phyloP scores from a whole-genome alignment of 1,284 basidiomycete genomes.

The Ustilago shanxiensis region DNA sequence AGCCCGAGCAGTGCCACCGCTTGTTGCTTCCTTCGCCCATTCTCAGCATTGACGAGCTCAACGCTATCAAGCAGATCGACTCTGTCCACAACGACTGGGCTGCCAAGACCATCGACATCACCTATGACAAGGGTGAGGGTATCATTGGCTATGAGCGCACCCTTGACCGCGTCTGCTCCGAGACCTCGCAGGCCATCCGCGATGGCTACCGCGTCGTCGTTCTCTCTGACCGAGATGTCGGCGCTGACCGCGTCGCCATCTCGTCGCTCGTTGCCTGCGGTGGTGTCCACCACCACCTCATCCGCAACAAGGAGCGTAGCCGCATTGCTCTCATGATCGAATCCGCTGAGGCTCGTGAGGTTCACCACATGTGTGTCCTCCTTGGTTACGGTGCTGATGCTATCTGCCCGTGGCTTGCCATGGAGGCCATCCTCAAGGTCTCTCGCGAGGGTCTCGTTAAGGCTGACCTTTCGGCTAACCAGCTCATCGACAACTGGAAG shows the following conservation, averaged over 20 bases:
- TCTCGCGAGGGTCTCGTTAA: constrained; percentile 66
- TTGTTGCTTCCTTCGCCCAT: constrained; percentile 62
- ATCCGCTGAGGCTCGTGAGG: constrained; percentile 67
- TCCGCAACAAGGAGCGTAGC: constrained; percentile 68
- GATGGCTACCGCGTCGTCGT: constrained; percentile 62
- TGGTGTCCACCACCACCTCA: constrained; percentile 68
- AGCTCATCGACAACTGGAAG: constrained; percentile 64
- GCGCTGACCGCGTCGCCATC: constrained; percentile 63
- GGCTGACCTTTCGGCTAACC: constrained; percentile 54
- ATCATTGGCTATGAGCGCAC: constrained; percentile 63
- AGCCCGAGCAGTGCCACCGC: constrained; percentile 65
- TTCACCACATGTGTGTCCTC: constrained; percentile 68
- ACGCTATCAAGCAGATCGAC: constrained; percentile 63
- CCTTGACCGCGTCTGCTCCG: constrained; percentile 65
- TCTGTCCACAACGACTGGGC: constrained; percentile 60
- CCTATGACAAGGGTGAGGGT: constrained; percentile 64
- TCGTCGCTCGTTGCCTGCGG: constrained; percentile 65
- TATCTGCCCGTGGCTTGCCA: constrained; percentile 67
- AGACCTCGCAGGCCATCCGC: constrained; percentile 64
- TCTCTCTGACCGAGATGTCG: constrained; percentile 65
- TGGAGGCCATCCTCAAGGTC: constrained; percentile 68
- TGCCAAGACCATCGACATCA: constrained; percentile 65
- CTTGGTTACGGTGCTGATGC: constrained; percentile 69
- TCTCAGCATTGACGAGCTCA: constrained; percentile 63
- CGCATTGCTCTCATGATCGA: constrained; percentile 66